Evolutionary conservation across 164 flowering plant genomes (phyloP).

Genomic region (Stephania cephalantha): DNA sequence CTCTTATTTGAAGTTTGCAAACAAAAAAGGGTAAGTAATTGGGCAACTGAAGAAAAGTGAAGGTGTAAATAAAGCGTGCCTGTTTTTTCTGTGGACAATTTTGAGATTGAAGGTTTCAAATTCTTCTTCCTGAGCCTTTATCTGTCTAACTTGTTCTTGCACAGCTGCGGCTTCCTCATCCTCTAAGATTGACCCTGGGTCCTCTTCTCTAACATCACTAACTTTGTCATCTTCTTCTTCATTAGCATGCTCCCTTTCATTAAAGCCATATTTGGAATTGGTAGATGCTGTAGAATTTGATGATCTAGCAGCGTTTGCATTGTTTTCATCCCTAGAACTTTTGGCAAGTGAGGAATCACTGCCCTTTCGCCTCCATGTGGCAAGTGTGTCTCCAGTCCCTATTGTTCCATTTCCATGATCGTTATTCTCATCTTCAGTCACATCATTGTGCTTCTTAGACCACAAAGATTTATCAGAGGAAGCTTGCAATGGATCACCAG

Average conservation of each 20-base stretch:
- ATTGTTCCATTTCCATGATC: conserved; percentile 35
- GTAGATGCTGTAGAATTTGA: conserved; percentile 60
- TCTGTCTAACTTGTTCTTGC: conserved; percentile 95
- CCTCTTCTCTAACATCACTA: conserved; percentile 54
- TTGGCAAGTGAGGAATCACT: conserved; percentile 62
- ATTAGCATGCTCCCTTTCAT: conserved; percentile 41
- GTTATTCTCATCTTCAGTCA: conserved; percentile 33
- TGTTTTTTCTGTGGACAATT: conserved; percentile 96
- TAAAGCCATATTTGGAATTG: conserved; percentile 51
- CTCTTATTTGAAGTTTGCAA: not conserved
- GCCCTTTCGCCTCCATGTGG: conserved; percentile 68
- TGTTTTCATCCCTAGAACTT: conserved; percentile 59
- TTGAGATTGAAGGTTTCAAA: conserved; percentile 93
- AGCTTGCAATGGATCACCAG: conserved; percentile 36
- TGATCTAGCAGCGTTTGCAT: conserved; percentile 39
- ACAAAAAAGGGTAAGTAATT: not conserved
- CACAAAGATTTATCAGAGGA: conserved; percentile 49
- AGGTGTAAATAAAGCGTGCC: conserved; percentile 34
- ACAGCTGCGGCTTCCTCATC: conserved; percentile 98
- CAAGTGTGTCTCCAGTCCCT: conserved; percentile 56
- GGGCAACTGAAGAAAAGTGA: not conserved
- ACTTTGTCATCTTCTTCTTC: conserved; percentile 45
- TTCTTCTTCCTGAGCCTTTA: conserved; percentile 94
- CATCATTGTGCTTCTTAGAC: conserved; percentile 41
- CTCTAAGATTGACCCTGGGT: conserved; percentile 58